A percentile compares a stretch with the other conserved stretches of the same genome.
These are phyloP conservation scores for Cladophialophora immunda DNA, from an alignment of 2,329 filamentous ascomycete species.

Conservation along the genomic window DNA sequence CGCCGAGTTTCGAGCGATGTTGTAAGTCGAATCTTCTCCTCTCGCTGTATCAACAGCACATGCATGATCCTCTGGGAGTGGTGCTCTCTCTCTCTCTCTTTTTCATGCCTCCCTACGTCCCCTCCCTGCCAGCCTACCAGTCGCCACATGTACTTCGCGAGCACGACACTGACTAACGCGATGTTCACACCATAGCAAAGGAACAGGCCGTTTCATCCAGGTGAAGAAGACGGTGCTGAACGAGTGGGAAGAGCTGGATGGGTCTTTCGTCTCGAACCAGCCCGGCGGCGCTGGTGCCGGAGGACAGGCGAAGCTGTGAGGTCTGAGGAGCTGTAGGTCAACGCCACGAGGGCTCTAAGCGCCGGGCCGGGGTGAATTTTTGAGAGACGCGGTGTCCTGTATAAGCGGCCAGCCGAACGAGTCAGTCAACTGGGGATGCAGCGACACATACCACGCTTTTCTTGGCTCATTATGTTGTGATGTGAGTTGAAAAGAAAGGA, in stretches of 20 bases:
- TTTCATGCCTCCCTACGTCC: neutral
- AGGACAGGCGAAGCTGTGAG: constrained; percentile 29
- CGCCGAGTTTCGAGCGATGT: constrained; percentile 39
- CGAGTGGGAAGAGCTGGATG: constrained; percentile 37
- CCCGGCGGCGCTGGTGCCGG: constrained; percentile 27
- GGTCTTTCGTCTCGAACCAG: constrained; percentile 34
- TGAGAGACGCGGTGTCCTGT: neutral
- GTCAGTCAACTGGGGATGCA: neutral
- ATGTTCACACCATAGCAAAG: constrained; percentile 25
- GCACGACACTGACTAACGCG: neutral
- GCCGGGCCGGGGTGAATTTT: no score
- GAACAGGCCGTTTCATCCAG: constrained; percentile 32
- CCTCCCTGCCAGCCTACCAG: no score
- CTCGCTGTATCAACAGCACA: neutral
- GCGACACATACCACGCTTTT: neutral
- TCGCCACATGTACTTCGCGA: no score
- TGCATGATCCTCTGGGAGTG: neutral
- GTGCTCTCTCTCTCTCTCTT: neutral
- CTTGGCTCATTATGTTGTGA: neutral
- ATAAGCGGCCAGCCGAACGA: no score
- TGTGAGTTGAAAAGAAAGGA: no score
- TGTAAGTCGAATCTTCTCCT: constrained; percentile 26
- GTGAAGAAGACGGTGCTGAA: constrained; percentile 34
- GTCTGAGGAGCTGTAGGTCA: no score
- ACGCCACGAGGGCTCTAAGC: no score